A percentile compares a stretch with the other conserved stretches of the same genome.
phyloP scores from a whole-genome alignment of 2,329 filamentous ascomycete species.

The Madurella mycetomatis region DNA sequence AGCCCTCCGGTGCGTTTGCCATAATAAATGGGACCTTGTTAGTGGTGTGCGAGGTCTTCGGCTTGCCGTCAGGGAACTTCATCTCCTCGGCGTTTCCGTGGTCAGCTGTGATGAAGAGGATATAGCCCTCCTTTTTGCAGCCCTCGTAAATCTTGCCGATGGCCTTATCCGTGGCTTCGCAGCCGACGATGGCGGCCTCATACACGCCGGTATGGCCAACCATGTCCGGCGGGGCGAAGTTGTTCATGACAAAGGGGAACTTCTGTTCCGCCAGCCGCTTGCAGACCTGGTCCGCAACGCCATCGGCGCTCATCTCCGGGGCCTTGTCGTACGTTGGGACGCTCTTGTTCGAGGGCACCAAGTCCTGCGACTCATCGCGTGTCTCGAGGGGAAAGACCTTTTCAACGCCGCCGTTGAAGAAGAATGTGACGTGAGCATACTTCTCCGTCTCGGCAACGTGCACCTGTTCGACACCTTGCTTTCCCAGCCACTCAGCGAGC shows the following conservation, averaged over 20 bases:
- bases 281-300: slow-evolving; percentile 81
- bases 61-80: slow-evolving; percentile 91
- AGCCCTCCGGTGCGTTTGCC: slow-evolving; percentile 90
- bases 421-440: slow-evolving; percentile 99
- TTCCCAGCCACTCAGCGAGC: slow-evolving; percentile 92
- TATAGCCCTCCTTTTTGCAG: slow-evolving; percentile 89
- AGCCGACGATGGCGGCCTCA: slow-evolving; percentile 83
- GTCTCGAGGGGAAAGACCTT: slow-evolving; percentile 90
- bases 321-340: slow-evolving; percentile 94
- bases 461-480: slow-evolving; percentile 85
- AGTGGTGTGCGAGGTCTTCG: slow-evolving; percentile 96
- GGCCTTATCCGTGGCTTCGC: slow-evolving; percentile 82
- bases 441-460: slow-evolving; percentile 99
- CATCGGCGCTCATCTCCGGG: slow-evolving; percentile 92
- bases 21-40: slow-evolving; percentile 98
- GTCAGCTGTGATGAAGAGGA: slow-evolving; percentile 92
- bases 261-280: slow-evolving; percentile 81
- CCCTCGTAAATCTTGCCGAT: slow-evolving; percentile 90
- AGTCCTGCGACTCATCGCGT: slow-evolving; percentile 73
- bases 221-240: slow-evolving; percentile 99
- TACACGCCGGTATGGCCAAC: slow-evolving; percentile 98
- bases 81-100: slow-evolving; percentile 99
- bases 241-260: slow-evolving; percentile 99
- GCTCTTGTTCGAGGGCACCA: slow-evolving; percentile 80
- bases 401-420: slow-evolving; percentile 98